Evolutionary conservation across 108 stramenopile genomes (phyloP), one percentile per base, ranked within the genome.

Genomic region (Nannochloropsis granulata): DNA sequence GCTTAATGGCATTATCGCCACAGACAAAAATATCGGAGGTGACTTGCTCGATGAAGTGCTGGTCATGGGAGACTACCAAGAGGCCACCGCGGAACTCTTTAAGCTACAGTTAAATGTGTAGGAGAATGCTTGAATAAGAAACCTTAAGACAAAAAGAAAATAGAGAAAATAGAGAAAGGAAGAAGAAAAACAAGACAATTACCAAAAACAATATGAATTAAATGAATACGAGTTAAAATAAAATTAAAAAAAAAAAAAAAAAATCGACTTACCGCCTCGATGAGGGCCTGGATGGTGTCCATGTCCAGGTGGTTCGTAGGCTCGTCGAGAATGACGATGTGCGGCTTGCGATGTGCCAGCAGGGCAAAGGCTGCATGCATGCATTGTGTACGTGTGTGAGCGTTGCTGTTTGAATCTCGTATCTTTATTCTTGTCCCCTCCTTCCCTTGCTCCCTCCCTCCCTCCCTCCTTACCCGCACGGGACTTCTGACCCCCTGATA

Each of bases 251-350:
- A 23, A n/a, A n/a, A 34, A 34, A 3, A 34, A 34, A 0, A 8
- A 19, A 23, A 81, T 21, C 26, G 78, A 81, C 84, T 91, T 43
- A 97, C 84, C 43, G 95, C 96, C 25, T 94, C 91, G 71, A 95
- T 92, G 78, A 99, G 85, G 2, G 97, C 98, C 43, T 96, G 93
- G 71, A 92, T 90, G 23, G 95, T 93, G 80, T 95, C 94, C 19
- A 93, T 90, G 84, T 99, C 98, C 79, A 99, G 88, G 87, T 96
- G 94, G 82, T 94, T 94, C 1, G 95, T 95, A 43, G 95, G 94
- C 80, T 99, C 97, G 83, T 98, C 97, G 91, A 97, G 92, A n/a
- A 99, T 90, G 79, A 99, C 89, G 11, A 99, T 91, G 87, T 99
- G 98, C 12, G 98, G 97, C 71, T 91, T 92, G 56, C 92, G 88